Base-by-base conservation (phyloP, 2,329 filamentous ascomycete species). In the Leptographium lundbergii region DNA sequence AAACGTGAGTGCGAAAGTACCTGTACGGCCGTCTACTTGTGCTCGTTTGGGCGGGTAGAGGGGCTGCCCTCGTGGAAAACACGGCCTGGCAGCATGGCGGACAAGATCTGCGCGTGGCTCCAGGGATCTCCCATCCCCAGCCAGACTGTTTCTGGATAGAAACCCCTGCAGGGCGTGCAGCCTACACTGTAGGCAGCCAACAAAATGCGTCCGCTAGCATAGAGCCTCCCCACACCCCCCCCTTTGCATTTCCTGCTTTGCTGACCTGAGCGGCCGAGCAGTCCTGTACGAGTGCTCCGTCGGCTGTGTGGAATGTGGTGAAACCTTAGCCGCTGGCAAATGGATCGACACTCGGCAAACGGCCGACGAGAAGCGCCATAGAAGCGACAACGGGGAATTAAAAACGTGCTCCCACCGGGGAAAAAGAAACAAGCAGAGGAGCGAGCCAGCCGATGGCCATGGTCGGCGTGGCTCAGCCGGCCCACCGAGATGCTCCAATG, bases 71-170 rank as follows among this genome's bases (percentile, higher is more conserved):
- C 62, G 63, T 64, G 65, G 65, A 62, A 63, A 64, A 61, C 54
- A 62, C 60, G 62, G 58, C 53, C 59, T 63, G 59, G 60, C 63
- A 64, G 61, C 65, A 63, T 66, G 66, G 65, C 64, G 65, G 65
- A 64, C 67, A 62, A 67, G 70, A 71, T 72, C 69, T 68, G 69
- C 70, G 70, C 70, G 70, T 72, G 70, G 69, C 70, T 68, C 64
- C 67, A 69, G 72, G 67, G 70, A 69, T 72, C 71, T 63, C 64
- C 62, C 63, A 63, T 64, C 65, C 63, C 63, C 62, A 59, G 58
- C 66, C 65, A 66, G 63, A 57, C 65, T 64, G 64, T 61, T 69
- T 70, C 64, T 59, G 64, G 66, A 62, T 57, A 60, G 57, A 59
- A n/a, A 59, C 63, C 66, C 65, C 66, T 69, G 67, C 67, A 63